Percentiles rank a stretch among this genome's conserved stretches.
Conservation (phyloP, 257 asterid species). For the Vinca minor region DNA sequence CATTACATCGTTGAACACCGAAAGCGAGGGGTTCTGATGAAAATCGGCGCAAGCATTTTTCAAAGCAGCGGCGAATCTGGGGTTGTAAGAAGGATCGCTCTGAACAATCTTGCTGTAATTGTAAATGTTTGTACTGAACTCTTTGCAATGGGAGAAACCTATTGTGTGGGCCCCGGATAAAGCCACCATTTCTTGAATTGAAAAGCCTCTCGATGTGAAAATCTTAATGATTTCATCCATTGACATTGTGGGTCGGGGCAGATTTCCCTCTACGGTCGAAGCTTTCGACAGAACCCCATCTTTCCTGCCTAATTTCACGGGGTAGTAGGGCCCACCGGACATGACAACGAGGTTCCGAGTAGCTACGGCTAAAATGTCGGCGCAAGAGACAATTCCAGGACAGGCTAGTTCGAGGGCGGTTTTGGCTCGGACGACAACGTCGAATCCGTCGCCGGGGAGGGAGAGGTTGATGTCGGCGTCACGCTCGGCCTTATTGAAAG, state of each 20-base stretch:
- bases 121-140: constrained; percentile 60
- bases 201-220: constrained; percentile 49
- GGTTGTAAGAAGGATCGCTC: constrained; percentile 61
- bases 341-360: constrained; percentile 69
- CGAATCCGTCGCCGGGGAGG: constrained; percentile 95
- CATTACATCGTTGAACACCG: constrained; percentile 71
- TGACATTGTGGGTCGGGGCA: constrained; percentile 67
- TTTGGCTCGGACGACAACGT: constrained; percentile 80
- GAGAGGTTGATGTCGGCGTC: constrained; percentile 89
- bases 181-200: constrained; percentile 76
- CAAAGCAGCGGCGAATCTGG: constrained; percentile 52
- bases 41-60: constrained; percentile 55
- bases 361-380: constrained; percentile 81
- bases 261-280: constrained; percentile 49
- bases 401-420: constrained; percentile 74
- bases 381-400: constrained; percentile 84
- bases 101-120: constrained; percentile 40
- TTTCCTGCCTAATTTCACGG: constrained; percentile 57
- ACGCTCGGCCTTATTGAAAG: constrained; percentile 70
- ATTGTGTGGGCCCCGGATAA: constrained; percentile 89
- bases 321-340: constrained; percentile 80
- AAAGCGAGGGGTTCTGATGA: constrained; percentile 53
- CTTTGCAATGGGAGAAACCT: constrained; percentile 90
- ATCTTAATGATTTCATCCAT: constrained; percentile 48
- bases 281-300: constrained; percentile 47